A percentile compares a stretch with the other conserved stretches of the same genome.
phyloP scores from a whole-genome alignment of 2,329 filamentous ascomycete genomes.

The Hypoxylon sp. region DNA sequence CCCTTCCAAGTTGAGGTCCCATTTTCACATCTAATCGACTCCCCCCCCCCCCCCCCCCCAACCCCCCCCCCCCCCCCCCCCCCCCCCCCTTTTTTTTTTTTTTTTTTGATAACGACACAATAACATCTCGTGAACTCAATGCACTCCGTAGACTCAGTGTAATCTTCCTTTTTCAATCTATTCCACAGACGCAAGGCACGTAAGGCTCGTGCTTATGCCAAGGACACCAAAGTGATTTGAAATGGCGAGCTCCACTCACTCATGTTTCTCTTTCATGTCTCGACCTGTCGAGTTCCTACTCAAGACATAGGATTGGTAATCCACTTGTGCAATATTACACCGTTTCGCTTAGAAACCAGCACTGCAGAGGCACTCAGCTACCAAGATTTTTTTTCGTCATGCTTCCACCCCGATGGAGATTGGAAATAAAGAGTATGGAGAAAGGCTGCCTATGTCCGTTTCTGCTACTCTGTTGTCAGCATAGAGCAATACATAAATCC shows the following conservation, averaged over 20 bases:
- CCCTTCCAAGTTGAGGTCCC: too few relatives aligned
- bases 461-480: constrained; percentile 2
- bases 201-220: constrained; percentile 5
- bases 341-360: constrained; percentile 18
- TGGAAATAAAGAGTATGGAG: constrained; percentile 15
- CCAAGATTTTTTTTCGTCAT: neutral
- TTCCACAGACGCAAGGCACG: constrained; percentile 3
- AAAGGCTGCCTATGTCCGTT: constrained; percentile 16
- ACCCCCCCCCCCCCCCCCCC: too few relatives aligned
- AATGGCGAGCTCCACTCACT: constrained; percentile 2
- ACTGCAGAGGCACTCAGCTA: neutral
- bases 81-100: too few relatives aligned
- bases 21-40: too few relatives aligned
- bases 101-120: too few relatives aligned
- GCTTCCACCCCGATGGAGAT: constrained; percentile 5
- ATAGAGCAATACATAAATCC: constrained; percentile 9
- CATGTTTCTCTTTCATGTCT: neutral
- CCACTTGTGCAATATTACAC: constrained; percentile 7
- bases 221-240: constrained; percentile 8
- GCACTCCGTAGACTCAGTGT: too few relatives aligned
- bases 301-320: constrained; percentile 22
- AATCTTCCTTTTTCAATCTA: too few relatives aligned
- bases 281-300: constrained; percentile 4
- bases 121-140: too few relatives aligned
- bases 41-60: too few relatives aligned